Evolutionary conservation across 2,329 filamentous ascomycete species (phyloP).

Genomic region (Fusarium subtropicale): DNA sequence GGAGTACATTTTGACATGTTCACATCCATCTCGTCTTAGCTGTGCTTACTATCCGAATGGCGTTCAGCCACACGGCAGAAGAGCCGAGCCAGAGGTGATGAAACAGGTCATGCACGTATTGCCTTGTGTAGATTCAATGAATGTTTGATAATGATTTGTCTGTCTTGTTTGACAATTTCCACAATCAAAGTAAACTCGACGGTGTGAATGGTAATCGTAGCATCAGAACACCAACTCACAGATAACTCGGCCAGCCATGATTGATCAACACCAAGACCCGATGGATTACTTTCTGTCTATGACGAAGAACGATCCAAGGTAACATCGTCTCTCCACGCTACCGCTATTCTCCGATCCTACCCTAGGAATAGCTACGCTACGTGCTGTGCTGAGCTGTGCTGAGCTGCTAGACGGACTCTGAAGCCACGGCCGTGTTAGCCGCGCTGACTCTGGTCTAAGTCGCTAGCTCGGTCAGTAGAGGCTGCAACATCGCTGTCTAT

Average conservation of each 20-base stretch:
- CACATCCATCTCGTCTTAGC: neutral
- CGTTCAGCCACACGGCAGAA: conserved; percentile 26
- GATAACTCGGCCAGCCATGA: neutral
- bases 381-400: neutral
- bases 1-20: neutral
- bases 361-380: neutral
- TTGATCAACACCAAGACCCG: neutral
- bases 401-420: neutral
- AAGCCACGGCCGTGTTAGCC: conserved; percentile 31
- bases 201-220: too few relatives aligned
- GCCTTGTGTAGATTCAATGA: neutral
- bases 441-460: conserved; percentile 13
- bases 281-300: neutral
- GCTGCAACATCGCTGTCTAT: conserved; percentile 6
- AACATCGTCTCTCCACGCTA: conserved; percentile 11
- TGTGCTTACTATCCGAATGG: conserved; percentile 4
- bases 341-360: conserved; percentile 16
- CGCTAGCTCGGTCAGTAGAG: neutral
- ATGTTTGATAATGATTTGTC: neutral
- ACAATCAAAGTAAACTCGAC: neutral
- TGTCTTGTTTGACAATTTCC: neutral
- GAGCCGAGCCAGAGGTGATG: conserved; percentile 14
- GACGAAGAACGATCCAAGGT: conserved; percentile 11
- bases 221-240: neutral
- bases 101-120: neutral